These are phyloP conservation scores for Hyaloperonospora brassicae DNA, from an alignment of 352 stramenopile genomes.

Conservation along the genomic window DNA sequence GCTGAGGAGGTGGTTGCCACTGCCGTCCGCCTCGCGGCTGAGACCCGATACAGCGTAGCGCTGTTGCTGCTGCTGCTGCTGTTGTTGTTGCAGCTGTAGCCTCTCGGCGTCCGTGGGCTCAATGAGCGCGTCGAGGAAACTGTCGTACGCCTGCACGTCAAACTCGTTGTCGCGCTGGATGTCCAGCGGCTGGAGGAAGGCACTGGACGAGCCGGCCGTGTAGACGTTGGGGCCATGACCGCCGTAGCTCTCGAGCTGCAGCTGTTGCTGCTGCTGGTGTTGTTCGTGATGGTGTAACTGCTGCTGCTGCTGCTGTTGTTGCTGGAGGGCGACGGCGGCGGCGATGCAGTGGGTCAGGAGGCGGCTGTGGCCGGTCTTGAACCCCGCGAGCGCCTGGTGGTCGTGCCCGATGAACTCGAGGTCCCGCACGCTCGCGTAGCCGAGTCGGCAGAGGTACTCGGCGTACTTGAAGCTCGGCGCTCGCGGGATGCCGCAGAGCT, in stretches of 20 bases:
- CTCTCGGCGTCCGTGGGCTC: slow-evolving; percentile 29
- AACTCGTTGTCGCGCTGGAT: slow-evolving; percentile 48
- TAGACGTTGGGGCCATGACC: slow-evolving; percentile 23
- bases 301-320: background rate
- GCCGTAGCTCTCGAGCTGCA: slow-evolving; percentile 22
- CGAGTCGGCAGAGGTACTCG: slow-evolving; percentile 45
- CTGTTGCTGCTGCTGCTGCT: slow-evolving; percentile 19
- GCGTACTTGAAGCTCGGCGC: slow-evolving; percentile 43
- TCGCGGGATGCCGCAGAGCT: slow-evolving; percentile 44
- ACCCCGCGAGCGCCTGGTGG: slow-evolving; percentile 32
- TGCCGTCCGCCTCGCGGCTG: slow-evolving; percentile 18
- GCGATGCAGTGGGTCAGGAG: slow-evolving; percentile 41
- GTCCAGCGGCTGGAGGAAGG: slow-evolving; percentile 42
- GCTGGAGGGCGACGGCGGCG: slow-evolving; percentile 22
- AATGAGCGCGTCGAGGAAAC: slow-evolving; percentile 51
- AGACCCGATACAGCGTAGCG: slow-evolving; percentile 14
- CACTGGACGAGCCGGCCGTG: slow-evolving; percentile 31
- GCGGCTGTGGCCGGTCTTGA: slow-evolving; percentile 40
- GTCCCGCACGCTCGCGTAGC: slow-evolving; percentile 49
- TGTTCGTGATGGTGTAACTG: background rate
- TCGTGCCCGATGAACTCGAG: slow-evolving; percentile 54
- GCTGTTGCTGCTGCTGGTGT: slow-evolving; percentile 13
- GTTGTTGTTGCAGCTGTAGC: slow-evolving; percentile 11
- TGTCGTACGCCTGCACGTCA: slow-evolving; percentile 42
- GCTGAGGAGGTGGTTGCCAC: slow-evolving; percentile 6